Evolutionary conservation across 164 flowering plant genomes (phyloP).

Genomic region (Pachysandra terminalis): DNA sequence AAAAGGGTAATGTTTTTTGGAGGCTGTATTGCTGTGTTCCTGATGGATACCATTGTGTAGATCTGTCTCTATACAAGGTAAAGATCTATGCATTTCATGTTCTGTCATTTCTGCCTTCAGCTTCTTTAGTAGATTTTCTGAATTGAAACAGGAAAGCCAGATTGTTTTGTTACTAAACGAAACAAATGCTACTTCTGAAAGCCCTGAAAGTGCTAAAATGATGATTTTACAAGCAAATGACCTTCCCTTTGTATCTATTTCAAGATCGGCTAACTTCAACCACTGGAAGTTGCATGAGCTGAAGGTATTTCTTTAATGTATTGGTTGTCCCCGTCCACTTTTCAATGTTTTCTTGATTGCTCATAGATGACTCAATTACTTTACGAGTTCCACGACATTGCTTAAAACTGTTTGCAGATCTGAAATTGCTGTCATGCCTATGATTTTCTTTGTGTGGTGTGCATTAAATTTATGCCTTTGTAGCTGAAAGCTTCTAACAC

Average conservation of each 20-base stretch:
- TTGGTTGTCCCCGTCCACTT: neutral
- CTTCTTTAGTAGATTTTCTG: slow-evolving; percentile 1
- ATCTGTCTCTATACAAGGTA: slow-evolving; percentile 91
- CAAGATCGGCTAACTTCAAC: slow-evolving; percentile 32
- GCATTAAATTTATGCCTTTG: neutral
- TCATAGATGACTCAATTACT: neutral
- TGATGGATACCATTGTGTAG: slow-evolving; percentile 69
- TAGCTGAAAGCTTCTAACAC: neutral
- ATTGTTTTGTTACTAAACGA: slow-evolving; percentile 73
- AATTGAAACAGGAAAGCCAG: slow-evolving; percentile 65
- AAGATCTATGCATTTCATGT: neutral
- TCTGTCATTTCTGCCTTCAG: neutral
- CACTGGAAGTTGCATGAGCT: slow-evolving; percentile 64
- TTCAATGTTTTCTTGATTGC: neutral
- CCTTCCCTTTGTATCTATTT: slow-evolving; percentile 67
- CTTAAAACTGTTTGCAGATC: neutral
- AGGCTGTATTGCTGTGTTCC: slow-evolving; percentile 69
- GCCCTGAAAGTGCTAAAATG: slow-evolving; percentile 60
- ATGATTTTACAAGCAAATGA: slow-evolving; percentile 60
- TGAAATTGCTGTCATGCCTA: neutral
- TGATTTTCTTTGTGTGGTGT: neutral
- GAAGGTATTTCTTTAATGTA: slow-evolving; percentile 41
- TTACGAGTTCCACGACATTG: neutral
- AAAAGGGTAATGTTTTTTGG: slow-evolving; percentile 34
- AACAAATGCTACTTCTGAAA: slow-evolving; percentile 44